Conservation (phyloP, 2,329 filamentous ascomycete genomes). For the Fusarium sp. region DNA sequence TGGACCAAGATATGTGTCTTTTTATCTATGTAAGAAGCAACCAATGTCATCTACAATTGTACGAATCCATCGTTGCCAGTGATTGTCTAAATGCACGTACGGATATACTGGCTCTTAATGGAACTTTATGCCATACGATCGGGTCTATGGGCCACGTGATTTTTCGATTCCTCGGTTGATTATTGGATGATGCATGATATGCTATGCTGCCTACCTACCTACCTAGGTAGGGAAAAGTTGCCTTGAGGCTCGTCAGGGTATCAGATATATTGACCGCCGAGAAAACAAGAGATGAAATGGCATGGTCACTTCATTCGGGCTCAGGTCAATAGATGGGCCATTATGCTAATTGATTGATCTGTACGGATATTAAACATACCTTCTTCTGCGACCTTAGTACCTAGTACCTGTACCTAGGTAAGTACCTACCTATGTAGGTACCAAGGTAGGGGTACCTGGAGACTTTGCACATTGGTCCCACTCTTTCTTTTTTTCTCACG, state of each 20-base stretch:
- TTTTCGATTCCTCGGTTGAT: not conserved
- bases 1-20: not conserved
- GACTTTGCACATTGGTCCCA: constrained; percentile 25
- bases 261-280: not conserved
- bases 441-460: not conserved
- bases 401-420: no score
- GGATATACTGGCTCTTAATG: not conserved
- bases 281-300: not conserved
- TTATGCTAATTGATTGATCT: not conserved
- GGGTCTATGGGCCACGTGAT: constrained; percentile 20
- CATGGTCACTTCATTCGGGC: not conserved
- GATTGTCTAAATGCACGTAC: not conserved
- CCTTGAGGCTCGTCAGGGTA: constrained; percentile 1
- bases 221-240: not conserved
- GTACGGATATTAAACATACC: not conserved
- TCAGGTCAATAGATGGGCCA: not conserved
- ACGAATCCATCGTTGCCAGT: not conserved
- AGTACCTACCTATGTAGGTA: no score
- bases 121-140: not conserved
- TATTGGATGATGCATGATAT: not conserved
- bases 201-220: no score
- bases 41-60: not conserved
- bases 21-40: not conserved
- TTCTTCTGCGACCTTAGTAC: not conserved
- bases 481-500: constrained; percentile 37